Percentiles rank a stretch among this genome's conserved stretches.
phyloP scores from a whole-genome alignment of 106 monocot genomes.

The Dendrobium chrysotoxum region DNA sequence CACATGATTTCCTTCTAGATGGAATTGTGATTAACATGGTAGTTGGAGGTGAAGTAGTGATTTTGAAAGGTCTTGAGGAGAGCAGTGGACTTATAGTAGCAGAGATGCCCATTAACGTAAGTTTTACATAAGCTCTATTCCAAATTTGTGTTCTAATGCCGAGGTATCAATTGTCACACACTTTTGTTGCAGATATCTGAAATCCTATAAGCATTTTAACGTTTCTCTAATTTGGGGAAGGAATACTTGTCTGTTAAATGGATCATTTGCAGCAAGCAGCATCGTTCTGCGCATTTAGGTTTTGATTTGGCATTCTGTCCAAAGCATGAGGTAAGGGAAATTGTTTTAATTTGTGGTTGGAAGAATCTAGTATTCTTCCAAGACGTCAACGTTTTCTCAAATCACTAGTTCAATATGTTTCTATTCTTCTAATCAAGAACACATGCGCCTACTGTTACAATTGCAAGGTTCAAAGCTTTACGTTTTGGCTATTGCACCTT shows the following conservation, averaged over 20 bases:
- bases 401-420: too few species aligned
- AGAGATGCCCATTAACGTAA: constrained; percentile 98
- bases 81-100: constrained; percentile 65
- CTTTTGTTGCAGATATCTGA: constrained; percentile 56
- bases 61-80: constrained; percentile 76
- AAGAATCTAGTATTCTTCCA: background rate
- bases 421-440: too few species aligned
- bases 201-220: constrained; percentile 22
- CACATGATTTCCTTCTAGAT: constrained; percentile 34
- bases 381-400: background rate
- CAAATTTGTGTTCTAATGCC: background rate
- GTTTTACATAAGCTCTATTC: constrained; percentile 4
- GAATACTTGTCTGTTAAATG: background rate
- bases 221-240: background rate
- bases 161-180: background rate
- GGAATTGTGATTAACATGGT: constrained; percentile 99
- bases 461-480: too few species aligned
- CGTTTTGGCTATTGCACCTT: too few species aligned
- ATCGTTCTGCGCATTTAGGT: background rate
- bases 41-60: constrained; percentile 92
- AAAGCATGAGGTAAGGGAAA: background rate
- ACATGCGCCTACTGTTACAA: too few species aligned
- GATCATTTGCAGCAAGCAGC: background rate
- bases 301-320: background rate
- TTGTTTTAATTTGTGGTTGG: background rate